Evolutionary conservation across 768 basidiomycete species (phyloP).

Genomic region (Serendipita indica): DNA sequence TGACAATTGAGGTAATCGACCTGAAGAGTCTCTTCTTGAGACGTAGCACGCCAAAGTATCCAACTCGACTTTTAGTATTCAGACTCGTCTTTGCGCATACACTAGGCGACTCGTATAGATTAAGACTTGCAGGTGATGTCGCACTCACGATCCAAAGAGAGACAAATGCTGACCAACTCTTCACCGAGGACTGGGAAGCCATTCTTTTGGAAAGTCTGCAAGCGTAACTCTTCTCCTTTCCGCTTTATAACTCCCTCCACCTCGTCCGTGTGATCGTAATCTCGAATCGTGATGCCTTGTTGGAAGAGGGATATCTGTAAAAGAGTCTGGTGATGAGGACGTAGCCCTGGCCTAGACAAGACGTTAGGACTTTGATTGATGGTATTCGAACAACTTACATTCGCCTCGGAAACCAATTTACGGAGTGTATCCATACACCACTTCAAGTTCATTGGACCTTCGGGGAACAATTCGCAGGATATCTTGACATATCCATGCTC

Average conservation of each 20-base stretch:
- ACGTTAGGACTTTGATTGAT: conserved; percentile 6
- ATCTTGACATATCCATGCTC: conserved; percentile 81
- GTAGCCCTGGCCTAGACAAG: not conserved
- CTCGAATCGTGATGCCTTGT: conserved; percentile 63
- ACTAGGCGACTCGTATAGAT: too few species aligned
- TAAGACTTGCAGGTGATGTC: too few species aligned
- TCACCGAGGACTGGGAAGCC: conserved; percentile 49
- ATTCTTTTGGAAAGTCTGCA: conserved; percentile 71
- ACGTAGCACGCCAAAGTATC: too few species aligned
- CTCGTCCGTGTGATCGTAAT: conserved; percentile 54
- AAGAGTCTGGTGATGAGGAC: conserved; percentile 22
- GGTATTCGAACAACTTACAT: conserved; percentile 39
- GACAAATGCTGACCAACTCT: too few species aligned
- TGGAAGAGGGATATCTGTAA: conserved; percentile 65
- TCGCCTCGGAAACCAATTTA: conserved; percentile 61
- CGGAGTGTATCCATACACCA: conserved; percentile 85
- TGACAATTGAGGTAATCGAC: too few species aligned
- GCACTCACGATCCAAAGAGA: too few species aligned
- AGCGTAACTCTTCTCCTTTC: conserved; percentile 45
- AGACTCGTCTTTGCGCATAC: too few species aligned
- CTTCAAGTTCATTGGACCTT: conserved; percentile 77
- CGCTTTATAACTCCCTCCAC: conserved; percentile 47
- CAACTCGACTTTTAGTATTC: too few species aligned
- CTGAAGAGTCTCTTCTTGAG: too few species aligned
- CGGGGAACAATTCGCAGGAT: conserved; percentile 75